A percentile compares a stretch with the other conserved stretches of the same genome.
Conservation (phyloP, 495 filamentous ascomycete species). For the Podospora bellae-mahoneyi region DNA sequence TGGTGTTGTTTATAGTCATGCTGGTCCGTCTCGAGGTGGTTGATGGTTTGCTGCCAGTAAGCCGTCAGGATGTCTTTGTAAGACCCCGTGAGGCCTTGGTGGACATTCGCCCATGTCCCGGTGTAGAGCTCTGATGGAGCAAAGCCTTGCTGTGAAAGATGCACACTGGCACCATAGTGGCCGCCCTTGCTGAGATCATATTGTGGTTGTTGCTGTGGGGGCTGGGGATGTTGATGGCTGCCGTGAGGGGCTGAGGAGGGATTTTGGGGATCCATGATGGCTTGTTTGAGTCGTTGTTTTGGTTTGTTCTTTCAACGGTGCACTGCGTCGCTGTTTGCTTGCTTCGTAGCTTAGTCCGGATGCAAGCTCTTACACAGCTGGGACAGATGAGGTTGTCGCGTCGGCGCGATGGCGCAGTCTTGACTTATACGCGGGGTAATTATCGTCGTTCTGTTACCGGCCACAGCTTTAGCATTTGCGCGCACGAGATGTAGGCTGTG, state of each 20-base stretch:
- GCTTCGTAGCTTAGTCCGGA: neutral
- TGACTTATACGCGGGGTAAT: neutral
- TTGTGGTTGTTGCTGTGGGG: conserved; percentile 40
- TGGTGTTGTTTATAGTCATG: conserved; percentile 99
- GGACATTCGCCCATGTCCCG: conserved; percentile 94
- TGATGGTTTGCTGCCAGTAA: conserved; percentile 98
- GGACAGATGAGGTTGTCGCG: neutral
- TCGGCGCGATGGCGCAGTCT: neutral
- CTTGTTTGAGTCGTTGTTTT: neutral
- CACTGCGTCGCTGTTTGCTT: neutral
- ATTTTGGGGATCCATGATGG: conserved; percentile 49
- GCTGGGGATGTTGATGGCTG: conserved; percentile 11
- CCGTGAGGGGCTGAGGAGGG: conserved; percentile 36
- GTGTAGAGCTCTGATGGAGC: conserved; percentile 87
- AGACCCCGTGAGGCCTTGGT: conserved; percentile 87
- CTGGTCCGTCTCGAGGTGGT: conserved; percentile 85
- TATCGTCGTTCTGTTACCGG: neutral
- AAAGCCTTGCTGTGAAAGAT: conserved; percentile 64
- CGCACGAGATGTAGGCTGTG: neutral
- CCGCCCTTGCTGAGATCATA: conserved; percentile 83
- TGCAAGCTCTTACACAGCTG: conserved; percentile 8
- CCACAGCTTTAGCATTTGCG: conserved; percentile 1
- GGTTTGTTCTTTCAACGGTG: conserved; percentile 6
- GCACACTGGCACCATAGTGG: conserved; percentile 85
- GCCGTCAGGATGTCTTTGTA: conserved; percentile 97